Evolutionary conservation across 306 rosid genomes (phyloP).

Genomic region (Ochetophila trinervis): DNA sequence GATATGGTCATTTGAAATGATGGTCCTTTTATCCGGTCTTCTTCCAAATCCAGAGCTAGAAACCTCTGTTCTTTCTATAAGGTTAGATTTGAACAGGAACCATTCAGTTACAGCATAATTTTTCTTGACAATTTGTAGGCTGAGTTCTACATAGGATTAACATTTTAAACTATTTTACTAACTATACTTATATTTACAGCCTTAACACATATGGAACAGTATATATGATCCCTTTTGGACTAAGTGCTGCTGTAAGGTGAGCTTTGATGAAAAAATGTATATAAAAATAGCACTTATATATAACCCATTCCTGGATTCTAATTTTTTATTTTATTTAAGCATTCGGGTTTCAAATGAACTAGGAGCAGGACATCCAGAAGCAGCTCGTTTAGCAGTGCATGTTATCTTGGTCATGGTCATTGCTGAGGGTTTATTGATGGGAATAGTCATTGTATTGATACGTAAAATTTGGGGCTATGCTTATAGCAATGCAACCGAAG

Average conservation of each 20-base stretch:
- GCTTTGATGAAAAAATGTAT: neutral
- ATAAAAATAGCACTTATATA: too few species aligned
- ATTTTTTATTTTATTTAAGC: too few species aligned
- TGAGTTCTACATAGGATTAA: neutral
- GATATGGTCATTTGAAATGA: conserved; percentile 15
- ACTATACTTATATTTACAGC: neutral
- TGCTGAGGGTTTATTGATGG: too few species aligned
- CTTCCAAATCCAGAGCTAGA: conserved; percentile 18
- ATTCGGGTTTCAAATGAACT: too few species aligned
- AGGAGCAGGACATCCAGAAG: too few species aligned
- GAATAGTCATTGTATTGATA: too few species aligned
- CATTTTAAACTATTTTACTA: too few species aligned
- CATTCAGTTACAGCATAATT: too few species aligned
- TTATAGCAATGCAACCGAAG: too few species aligned
- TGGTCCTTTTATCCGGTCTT: conserved; percentile 17
- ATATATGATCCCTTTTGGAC: conserved; percentile 24
- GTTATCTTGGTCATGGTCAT: too few species aligned
- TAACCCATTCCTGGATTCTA: neutral
- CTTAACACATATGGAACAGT: conserved; percentile 7
- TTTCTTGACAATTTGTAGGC: neutral
- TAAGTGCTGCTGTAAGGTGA: conserved; percentile 17
- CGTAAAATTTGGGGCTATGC: too few species aligned
- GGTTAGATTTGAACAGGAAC: neutral
- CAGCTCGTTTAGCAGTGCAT: too few species aligned
- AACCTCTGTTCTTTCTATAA: conserved; percentile 19